Conservation (phyloP, 768 basidiomycete genomes). For the Kwoniella mangroviensis region DNA sequence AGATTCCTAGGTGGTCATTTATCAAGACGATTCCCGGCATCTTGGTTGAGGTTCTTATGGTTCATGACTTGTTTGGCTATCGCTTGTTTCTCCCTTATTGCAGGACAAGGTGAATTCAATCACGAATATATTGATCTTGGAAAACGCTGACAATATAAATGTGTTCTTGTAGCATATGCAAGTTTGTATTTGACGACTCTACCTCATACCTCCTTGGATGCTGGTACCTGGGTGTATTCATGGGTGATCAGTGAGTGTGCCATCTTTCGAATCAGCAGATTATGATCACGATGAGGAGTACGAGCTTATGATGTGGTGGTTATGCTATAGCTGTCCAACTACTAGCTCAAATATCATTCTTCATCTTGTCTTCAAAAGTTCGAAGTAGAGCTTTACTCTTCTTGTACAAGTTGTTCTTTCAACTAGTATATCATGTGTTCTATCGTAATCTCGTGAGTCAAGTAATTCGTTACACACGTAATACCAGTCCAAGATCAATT, state of each 20-base stretch:
- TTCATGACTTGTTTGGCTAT: constrained; percentile 59
- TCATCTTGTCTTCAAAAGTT: constrained; percentile 59
- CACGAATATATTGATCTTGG: background rate
- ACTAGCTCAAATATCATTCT: constrained; percentile 55
- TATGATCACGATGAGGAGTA: too few relatives aligned
- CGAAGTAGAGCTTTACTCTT: constrained; percentile 59
- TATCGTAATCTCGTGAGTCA: constrained; percentile 56
- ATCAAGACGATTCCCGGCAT: constrained; percentile 56
- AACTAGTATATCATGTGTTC: constrained; percentile 54
- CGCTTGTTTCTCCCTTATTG: constrained; percentile 58
- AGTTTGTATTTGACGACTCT: constrained; percentile 59
- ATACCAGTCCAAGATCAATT: too few relatives aligned
- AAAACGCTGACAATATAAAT: background rate
- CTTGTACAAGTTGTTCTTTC: constrained; percentile 58
- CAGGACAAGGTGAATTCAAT: constrained; percentile 58
- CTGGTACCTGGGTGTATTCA: constrained; percentile 60
- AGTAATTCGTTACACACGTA: too few relatives aligned
- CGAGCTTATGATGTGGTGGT: too few relatives aligned
- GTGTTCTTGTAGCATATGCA: constrained; percentile 53
- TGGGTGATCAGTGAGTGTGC: constrained; percentile 58
- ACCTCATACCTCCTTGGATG: constrained; percentile 59
- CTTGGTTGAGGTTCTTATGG: constrained; percentile 61
- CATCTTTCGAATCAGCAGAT: too few relatives aligned
- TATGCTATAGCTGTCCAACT: constrained; percentile 41
- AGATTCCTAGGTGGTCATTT: constrained; percentile 58